phyloP scores from a whole-genome alignment of 306 rosid species.

The Rosa rugosa region DNA sequence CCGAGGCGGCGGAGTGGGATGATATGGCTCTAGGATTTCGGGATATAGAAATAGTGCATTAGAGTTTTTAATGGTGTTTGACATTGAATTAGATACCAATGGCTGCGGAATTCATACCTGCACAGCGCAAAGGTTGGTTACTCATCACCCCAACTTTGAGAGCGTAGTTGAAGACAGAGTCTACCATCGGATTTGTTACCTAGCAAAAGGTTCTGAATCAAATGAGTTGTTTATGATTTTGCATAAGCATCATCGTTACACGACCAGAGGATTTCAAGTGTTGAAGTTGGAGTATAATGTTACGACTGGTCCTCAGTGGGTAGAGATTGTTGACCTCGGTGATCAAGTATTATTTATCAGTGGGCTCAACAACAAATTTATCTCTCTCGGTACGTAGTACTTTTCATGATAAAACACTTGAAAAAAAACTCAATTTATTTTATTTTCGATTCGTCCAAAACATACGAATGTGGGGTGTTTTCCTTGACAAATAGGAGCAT shows the following conservation, averaged over 20 bases:
- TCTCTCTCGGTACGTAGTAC: not conserved
- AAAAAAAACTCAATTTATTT: not conserved
- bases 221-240: not conserved
- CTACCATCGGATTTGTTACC: not conserved
- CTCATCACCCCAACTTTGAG: not conserved
- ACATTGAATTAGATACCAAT: not conserved
- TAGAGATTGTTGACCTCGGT: not conserved
- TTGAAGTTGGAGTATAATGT: not conserved
- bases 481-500: not conserved
- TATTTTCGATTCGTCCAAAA: not conserved
- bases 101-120: not conserved
- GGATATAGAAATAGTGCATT: not conserved
- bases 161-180: not conserved
- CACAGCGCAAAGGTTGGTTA: not conserved
- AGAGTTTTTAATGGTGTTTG: not conserved
- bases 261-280: not conserved
- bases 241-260: not conserved
- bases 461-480: not conserved
- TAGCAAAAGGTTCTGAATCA: not conserved
- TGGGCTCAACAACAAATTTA: not conserved
- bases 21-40: not conserved
- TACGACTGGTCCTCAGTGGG: not conserved
- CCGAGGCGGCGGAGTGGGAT: not conserved
- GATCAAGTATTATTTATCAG: not conserved
- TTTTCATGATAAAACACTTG: not conserved